Evolutionary conservation across 139 green algal species (phyloP), one percentile per base, ranked within the genome.

Genomic region (Closterium sp.): DNA sequence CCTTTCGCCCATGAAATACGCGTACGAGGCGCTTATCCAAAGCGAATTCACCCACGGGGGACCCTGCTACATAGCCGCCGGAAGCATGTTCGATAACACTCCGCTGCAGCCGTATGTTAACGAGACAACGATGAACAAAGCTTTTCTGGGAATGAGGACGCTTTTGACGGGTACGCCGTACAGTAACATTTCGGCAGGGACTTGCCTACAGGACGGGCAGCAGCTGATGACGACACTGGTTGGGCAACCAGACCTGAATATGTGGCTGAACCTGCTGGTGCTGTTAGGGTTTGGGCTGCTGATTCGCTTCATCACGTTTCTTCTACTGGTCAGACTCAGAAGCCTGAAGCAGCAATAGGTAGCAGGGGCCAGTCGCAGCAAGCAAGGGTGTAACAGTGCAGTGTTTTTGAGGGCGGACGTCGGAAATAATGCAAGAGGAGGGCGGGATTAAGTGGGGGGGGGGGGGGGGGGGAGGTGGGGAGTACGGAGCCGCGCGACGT

Each of bases 1-100:
- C 89, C 34, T 95, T 28, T 95, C 92, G 17, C 50, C 38, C 24
- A 93, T 95, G 88, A 95, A 95, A 79, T 79, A 79, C 13, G 62
- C 62, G 13, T 79, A 79, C 19, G 62, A 79, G 62, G 62, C 62
- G 17, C 62, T 79, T 79, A 79, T 79, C 62, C 62, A 79, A 13
- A 79, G 17, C 62, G 62, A 79, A 79, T 79, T 79, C 62, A 79
- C 62, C 62, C 62, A 24, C 62, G 62, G 62, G 13, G 62, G 62
- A 24, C 62, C 62, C 62, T 79, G 62, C 62, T 79, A 79, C 62
- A 79, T 79, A 0, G 17, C 17, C 17, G 62, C 62, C 1, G 62
- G 62, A 24, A 79, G 19, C 62, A 79, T 79, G 62, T 79, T 79
- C 19, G 17, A 27, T 27, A 79, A 79, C 62, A 79, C 62, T 27